Evolutionary conservation across 768 basidiomycete species (phyloP).

Genomic region (Termitomyces eurrhizus): DNA sequence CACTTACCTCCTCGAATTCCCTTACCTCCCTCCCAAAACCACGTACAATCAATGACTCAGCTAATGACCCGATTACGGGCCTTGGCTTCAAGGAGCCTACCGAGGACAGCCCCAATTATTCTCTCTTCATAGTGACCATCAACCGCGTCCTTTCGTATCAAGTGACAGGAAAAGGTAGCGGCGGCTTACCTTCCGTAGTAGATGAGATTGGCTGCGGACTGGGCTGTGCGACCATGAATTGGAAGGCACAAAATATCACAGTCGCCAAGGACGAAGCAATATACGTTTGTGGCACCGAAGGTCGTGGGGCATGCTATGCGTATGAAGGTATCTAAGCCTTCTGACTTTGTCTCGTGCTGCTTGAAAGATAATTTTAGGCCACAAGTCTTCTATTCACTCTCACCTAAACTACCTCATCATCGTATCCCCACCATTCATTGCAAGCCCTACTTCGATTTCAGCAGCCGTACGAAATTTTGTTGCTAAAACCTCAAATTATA

Average conservation of each 20-base stretch:
- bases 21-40: constrained; percentile 83
- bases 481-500: constrained; percentile 40
- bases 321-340: constrained; percentile 67
- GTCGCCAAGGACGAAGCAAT: constrained; percentile 91
- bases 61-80: constrained; percentile 88
- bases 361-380: constrained; percentile 36
- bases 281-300: constrained; percentile 79
- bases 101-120: constrained; percentile 39
- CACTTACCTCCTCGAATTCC: constrained; percentile 66
- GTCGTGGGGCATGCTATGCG: constrained; percentile 80
- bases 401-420: constrained; percentile 87
- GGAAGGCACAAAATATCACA: constrained; percentile 67
- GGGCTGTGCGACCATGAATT: constrained; percentile 82
- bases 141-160: constrained; percentile 76
- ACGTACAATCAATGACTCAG: constrained; percentile 77
- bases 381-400: constrained; percentile 73
- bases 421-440: constrained; percentile 79
- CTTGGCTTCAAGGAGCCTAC: constrained; percentile 79
- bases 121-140: constrained; percentile 87
- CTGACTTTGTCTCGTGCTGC: background rate
- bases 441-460: constrained; percentile 60
- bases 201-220: constrained; percentile 86
- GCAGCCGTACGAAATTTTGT: constrained; percentile 75
- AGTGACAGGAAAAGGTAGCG: constrained; percentile 66
- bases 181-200: constrained; percentile 60